Conservation (phyloP, 768 basidiomycete species). For the Collybia mongolica region DNA sequence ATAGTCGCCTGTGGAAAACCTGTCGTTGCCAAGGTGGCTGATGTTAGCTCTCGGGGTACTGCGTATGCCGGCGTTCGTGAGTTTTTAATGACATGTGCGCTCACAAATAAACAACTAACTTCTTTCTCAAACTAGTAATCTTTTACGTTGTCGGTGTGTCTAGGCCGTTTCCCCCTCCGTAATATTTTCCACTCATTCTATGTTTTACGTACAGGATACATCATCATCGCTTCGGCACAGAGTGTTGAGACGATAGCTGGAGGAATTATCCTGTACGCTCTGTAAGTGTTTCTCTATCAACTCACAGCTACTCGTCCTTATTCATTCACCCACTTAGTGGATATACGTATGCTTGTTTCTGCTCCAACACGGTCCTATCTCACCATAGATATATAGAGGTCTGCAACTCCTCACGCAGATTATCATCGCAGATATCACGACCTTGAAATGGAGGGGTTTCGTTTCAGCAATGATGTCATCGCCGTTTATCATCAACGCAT, state of each 20-base stretch:
- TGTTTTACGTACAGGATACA: constrained; percentile 35
- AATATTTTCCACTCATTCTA: background rate
- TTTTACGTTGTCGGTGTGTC: constrained; percentile 58
- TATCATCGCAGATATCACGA: constrained; percentile 62
- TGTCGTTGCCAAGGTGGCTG: constrained; percentile 71
- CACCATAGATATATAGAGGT: constrained; percentile 34
- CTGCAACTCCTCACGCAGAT: constrained; percentile 64
- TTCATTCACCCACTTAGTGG: constrained; percentile 40
- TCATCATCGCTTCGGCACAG: constrained; percentile 50
- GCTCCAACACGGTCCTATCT: constrained; percentile 10
- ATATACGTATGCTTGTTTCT: constrained; percentile 45
- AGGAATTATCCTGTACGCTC: constrained; percentile 57
- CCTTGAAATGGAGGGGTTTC: constrained; percentile 52
- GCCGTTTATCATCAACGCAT: constrained; percentile 63
- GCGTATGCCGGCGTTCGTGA: constrained; percentile 58
- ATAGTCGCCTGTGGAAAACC: constrained; percentile 55
- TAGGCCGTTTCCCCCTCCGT: constrained; percentile 8
- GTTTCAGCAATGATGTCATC: constrained; percentile 36
- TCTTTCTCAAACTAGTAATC: constrained; percentile 30
- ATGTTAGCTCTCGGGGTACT: constrained; percentile 64
- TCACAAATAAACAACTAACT: background rate
- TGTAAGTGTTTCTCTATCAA: constrained; percentile 32
- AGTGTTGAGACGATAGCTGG: constrained; percentile 44
- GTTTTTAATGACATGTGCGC: constrained; percentile 20
- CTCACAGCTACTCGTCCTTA: constrained; percentile 16